Percentiles rank a stretch among this genome's conserved stretches.
These are phyloP conservation scores for Phaeosphaeria sp. DNA, from an alignment of 2,329 filamentous ascomycete species.

Conservation along the genomic window DNA sequence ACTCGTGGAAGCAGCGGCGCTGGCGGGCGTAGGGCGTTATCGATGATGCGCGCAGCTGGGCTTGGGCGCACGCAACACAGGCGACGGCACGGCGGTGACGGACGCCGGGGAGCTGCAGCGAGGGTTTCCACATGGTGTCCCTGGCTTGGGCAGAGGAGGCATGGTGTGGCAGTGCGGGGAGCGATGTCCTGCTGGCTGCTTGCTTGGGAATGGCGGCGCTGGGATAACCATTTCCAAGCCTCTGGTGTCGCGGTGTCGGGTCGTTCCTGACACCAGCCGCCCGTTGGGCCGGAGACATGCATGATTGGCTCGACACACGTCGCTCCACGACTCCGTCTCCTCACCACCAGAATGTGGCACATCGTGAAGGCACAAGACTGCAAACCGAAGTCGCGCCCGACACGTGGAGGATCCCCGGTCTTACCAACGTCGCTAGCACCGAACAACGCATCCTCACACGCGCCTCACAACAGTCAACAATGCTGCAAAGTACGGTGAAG, in stretches of 20 bases:
- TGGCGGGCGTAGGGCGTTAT: conserved; percentile 23
- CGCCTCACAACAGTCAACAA: background rate
- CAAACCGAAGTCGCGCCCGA: background rate
- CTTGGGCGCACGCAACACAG: conserved; percentile 18
- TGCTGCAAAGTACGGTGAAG: conserved; percentile 1
- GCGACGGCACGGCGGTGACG: conserved; percentile 27
- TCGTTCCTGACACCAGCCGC: conserved; percentile 23
- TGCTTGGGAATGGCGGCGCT: background rate
- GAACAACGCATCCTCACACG: background rate
- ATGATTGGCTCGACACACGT: conserved; percentile 18
- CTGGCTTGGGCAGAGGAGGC: conserved; percentile 38
- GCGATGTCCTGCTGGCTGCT: conserved; percentile 38
- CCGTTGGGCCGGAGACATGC: background rate
- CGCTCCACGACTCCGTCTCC: background rate
- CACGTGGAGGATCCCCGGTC: background rate
- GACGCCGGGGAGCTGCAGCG: conserved; percentile 35
- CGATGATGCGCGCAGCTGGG: conserved; percentile 11
- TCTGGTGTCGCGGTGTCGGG: conserved; percentile 16
- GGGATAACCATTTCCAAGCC: conserved; percentile 28
- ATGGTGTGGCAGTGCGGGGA: conserved; percentile 35
- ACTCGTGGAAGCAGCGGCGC: conserved; percentile 77
- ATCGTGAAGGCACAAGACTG: background rate
- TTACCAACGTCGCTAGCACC: background rate
- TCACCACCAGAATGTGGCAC: background rate
- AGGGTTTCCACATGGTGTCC: conserved; percentile 49